Conservation (phyloP, 1,139 yeast genomes). For the Yamadazyma friedrichii region DNA sequence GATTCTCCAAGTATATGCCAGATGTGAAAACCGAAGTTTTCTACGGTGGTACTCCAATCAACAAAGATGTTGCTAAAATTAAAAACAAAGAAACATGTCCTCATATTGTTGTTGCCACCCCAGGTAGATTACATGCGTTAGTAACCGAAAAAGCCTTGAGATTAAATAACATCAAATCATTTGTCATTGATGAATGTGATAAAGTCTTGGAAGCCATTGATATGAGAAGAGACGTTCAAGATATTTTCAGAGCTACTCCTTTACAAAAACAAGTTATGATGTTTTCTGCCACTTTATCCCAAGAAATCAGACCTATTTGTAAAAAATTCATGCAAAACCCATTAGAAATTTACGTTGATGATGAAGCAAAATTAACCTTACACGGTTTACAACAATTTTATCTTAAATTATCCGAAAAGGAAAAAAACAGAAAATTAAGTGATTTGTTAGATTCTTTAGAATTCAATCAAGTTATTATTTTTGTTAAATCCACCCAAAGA, state of each 20-base stretch:
- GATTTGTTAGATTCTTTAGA: slow-evolving; percentile 92
- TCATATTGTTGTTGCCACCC: slow-evolving; percentile 96
- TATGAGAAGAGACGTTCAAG: slow-evolving; percentile 99
- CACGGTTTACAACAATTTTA: slow-evolving; percentile 98
- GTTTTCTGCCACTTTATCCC: slow-evolving; percentile 95
- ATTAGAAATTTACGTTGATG: slow-evolving; percentile 94
- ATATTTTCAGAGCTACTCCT: slow-evolving; percentile 95
- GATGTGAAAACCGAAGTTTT: slow-evolving; percentile 96
- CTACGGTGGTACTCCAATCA: slow-evolving; percentile 92
- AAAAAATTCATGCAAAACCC: slow-evolving; percentile 98
- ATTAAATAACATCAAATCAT: slow-evolving; percentile 86
- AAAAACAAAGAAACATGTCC: slow-evolving; percentile 95
- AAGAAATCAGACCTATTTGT: slow-evolving; percentile 94
- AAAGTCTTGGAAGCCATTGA: slow-evolving; percentile 89
- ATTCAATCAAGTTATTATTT: slow-evolving; percentile 96
- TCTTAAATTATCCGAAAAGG: slow-evolving; percentile 83
- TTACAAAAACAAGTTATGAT: slow-evolving; percentile 99
- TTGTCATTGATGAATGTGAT: slow-evolving; percentile 98
- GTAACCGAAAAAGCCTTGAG: slow-evolving; percentile 89
- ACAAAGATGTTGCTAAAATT: slow-evolving; percentile 82
- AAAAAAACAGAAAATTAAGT: slow-evolving; percentile 90
- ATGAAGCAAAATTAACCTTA: slow-evolving; percentile 93
- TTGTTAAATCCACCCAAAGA: slow-evolving; percentile 88
- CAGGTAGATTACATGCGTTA: slow-evolving; percentile 94
- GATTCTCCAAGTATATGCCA: slow-evolving; percentile 98